These are phyloP conservation scores for Ascochyta viciae-villosae DNA, from an alignment of 2,329 filamentous ascomycete species.

Conservation along the genomic window DNA sequence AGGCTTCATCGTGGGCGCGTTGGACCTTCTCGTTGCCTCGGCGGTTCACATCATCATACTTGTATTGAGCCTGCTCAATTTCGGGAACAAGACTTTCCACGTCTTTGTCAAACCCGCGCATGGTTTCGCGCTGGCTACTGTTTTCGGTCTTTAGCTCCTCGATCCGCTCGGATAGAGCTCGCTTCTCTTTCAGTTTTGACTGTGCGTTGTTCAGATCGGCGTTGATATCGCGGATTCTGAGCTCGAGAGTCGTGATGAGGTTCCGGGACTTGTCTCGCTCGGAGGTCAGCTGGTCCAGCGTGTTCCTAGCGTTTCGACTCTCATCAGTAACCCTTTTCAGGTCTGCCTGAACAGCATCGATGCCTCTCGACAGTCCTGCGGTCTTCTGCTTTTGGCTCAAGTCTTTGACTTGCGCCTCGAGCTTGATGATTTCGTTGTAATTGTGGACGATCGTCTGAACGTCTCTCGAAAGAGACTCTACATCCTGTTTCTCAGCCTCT, in stretches of 20 bases:
- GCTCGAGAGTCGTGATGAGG: conserved; percentile 73
- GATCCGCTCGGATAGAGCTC: conserved; percentile 72
- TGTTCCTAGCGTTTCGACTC: conserved; percentile 67
- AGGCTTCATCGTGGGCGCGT: conserved; percentile 72
- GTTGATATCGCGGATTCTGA: conserved; percentile 76
- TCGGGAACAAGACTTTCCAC: conserved; percentile 77
- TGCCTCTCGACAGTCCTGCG: conserved; percentile 68
- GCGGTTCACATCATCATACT: conserved; percentile 77
- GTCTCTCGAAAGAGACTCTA: conserved; percentile 78
- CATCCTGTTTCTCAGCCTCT: conserved; percentile 71
- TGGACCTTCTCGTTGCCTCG: conserved; percentile 76
- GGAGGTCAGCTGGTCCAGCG: conserved; percentile 68
- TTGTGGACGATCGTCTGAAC: conserved; percentile 78
- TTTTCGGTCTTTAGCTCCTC: conserved; percentile 75
- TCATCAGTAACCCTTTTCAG: conserved; percentile 72
- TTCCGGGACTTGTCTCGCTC: conserved; percentile 77
- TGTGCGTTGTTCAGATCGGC: conserved; percentile 74
- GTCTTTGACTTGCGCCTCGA: conserved; percentile 75
- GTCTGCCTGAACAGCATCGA: conserved; percentile 84
- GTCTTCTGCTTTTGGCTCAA: conserved; percentile 78
- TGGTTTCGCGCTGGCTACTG: conserved; percentile 70
- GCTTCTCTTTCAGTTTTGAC: conserved; percentile 83
- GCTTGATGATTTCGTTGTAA: conserved; percentile 72
- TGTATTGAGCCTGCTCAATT: conserved; percentile 75
- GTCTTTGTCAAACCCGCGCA: conserved; percentile 74